phyloP scores from a whole-genome alignment of 208 protist genomes.

The Trypanosoma scelopori region DNA sequence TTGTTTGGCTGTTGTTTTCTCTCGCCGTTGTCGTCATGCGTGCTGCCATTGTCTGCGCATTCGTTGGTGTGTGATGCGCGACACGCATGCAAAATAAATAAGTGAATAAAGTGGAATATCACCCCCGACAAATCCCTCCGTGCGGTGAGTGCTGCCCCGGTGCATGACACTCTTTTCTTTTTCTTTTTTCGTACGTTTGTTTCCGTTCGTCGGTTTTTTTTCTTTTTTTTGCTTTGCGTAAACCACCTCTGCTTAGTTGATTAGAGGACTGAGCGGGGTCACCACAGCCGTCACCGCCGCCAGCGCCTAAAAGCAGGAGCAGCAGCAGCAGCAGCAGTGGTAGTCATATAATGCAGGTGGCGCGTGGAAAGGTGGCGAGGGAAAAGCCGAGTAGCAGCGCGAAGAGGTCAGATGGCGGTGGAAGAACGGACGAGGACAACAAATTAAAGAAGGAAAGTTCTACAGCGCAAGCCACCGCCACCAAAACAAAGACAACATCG shows the following conservation, averaged over 20 bases:
- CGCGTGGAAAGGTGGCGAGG: neutral
- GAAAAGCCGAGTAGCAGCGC: neutral
- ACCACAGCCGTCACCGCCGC: neutral
- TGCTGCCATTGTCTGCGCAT: no score
- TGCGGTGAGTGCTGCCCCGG: no score
- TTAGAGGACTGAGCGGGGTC: no score
- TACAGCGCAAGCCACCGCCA: neutral
- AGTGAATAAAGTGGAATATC: no score
- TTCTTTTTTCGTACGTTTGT: slow-evolving; percentile 30
- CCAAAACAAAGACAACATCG: neutral
- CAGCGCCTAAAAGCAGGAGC: no score
- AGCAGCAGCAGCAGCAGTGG: no score
- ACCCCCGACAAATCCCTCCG: no score
- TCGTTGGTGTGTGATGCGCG: no score
- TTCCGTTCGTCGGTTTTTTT: slow-evolving; percentile 12
- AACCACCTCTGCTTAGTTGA: no score
- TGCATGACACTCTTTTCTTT: slow-evolving; percentile 20
- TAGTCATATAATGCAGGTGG: neutral
- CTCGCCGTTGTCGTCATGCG: no score
- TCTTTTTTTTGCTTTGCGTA: slow-evolving; percentile 5
- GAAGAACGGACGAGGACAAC: neutral
- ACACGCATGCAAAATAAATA: no score
- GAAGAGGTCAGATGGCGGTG: neutral
- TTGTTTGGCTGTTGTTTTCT: no score
- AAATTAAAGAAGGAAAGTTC: neutral